Evolutionary conservation across 2,329 filamentous ascomycete species (phyloP).

Genomic region (Sclerotinia borealis): DNA sequence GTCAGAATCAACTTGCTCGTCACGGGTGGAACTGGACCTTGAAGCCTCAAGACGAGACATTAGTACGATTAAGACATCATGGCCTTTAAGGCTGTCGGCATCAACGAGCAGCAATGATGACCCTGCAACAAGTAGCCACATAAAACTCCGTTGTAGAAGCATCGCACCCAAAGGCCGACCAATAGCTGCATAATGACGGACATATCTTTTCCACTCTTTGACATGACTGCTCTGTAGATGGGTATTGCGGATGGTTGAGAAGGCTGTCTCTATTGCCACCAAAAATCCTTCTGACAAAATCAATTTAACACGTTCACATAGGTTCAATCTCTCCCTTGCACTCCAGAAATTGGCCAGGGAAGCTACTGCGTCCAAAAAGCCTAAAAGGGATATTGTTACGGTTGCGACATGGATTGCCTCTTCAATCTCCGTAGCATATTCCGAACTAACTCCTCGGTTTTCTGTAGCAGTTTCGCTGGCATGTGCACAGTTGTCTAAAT

Average conservation of each 20-base stretch:
- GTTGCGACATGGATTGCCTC: constrained; percentile 66
- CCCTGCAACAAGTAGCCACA: constrained; percentile 73
- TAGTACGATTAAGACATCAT: constrained; percentile 68
- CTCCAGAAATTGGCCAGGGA: constrained; percentile 77
- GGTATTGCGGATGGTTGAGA: constrained; percentile 83
- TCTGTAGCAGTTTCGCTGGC: constrained; percentile 51
- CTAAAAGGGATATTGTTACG: constrained; percentile 77
- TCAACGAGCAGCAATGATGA: constrained; percentile 68
- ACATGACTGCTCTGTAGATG: constrained; percentile 58
- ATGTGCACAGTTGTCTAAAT: constrained; percentile 63
- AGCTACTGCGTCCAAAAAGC: constrained; percentile 79
- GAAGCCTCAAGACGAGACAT: constrained; percentile 45
- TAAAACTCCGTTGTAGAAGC: constrained; percentile 83
- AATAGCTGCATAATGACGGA: constrained; percentile 73
- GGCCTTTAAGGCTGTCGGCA: constrained; percentile 50
- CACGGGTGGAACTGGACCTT: constrained; percentile 37
- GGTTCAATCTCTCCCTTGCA: constrained; percentile 61
- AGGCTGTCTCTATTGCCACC: constrained; percentile 78
- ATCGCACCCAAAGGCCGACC: constrained; percentile 84
- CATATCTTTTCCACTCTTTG: constrained; percentile 82
- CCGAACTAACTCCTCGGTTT: constrained; percentile 49
- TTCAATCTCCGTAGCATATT: constrained; percentile 49
- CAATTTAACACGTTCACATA: constrained; percentile 65
- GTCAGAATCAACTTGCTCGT: constrained; percentile 45
- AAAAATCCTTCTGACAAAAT: constrained; percentile 81